These are phyloP conservation scores for Puccinia brachypodii DNA, from an alignment of 1,284 basidiomycete species.

Conservation along the genomic window DNA sequence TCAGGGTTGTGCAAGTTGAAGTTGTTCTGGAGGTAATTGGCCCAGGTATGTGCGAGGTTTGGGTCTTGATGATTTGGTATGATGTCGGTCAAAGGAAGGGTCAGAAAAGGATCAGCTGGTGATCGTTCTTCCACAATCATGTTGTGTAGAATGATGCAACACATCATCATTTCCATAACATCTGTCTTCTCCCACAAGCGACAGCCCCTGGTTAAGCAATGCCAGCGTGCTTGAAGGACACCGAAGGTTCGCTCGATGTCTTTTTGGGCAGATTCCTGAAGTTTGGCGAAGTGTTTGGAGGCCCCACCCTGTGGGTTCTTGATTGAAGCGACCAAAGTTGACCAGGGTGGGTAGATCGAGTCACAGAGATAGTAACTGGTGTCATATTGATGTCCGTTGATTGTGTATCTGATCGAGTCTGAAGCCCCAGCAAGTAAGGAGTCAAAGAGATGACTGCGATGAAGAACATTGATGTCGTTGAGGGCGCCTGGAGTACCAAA, in stretches of 20 bases:
- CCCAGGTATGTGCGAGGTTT: neutral
- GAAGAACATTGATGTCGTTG: neutral
- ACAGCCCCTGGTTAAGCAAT: neutral
- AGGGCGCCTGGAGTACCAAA: neutral
- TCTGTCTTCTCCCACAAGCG: neutral
- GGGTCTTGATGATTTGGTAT: neutral
- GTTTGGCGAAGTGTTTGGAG: too few relatives aligned
- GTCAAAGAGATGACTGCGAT: too few relatives aligned
- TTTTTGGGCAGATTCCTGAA: too few relatives aligned
- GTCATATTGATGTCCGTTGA: neutral
- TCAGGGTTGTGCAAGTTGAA: neutral
- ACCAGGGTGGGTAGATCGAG: neutral
- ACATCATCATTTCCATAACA: neutral
- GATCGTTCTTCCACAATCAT: neutral
- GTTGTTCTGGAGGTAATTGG: neutral
- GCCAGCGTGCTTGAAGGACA: neutral
- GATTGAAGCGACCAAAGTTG: neutral
- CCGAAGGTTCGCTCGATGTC: too few relatives aligned
- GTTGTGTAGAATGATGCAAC: neutral
- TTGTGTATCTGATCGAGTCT: neutral
- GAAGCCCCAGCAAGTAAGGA: neutral
- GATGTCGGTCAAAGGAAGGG: neutral
- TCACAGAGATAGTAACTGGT: too few relatives aligned
- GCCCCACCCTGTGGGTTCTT: neutral
- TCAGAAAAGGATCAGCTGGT: neutral